phyloP scores from a whole-genome alignment of 176 grass and related monocot species.

The Typha latifolia region DNA sequence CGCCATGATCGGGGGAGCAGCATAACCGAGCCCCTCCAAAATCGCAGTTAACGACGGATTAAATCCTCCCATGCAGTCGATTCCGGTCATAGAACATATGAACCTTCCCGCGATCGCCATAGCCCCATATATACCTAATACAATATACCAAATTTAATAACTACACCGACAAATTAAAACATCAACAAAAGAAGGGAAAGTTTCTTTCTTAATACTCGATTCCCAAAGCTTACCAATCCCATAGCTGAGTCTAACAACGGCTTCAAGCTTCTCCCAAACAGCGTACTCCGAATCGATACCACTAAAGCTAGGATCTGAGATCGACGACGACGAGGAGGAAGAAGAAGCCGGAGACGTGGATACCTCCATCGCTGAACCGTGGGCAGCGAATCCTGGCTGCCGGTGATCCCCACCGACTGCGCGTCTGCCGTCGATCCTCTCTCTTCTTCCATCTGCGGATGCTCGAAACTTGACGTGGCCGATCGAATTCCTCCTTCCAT shows the following conservation, averaged over 20 bases:
- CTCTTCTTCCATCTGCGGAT: slow-evolving; percentile 22
- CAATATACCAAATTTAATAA: not conserved
- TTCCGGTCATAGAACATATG: slow-evolving; percentile 70
- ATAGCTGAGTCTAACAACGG: slow-evolving; percentile 77
- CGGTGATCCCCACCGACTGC: not conserved
- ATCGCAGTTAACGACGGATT: slow-evolving; percentile 66
- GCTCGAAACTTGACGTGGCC: slow-evolving; percentile 19
- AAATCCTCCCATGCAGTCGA: slow-evolving; percentile 65
- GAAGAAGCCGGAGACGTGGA: slow-evolving; percentile 9
- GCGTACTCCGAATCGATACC: slow-evolving; percentile 53
- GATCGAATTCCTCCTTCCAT: slow-evolving; percentile 12
- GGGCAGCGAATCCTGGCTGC: slow-evolving; percentile 11
- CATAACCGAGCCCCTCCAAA: slow-evolving; percentile 78
- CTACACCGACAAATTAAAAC: not conserved
- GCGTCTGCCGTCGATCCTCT: slow-evolving; percentile 3
- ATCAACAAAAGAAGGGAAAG: not conserved
- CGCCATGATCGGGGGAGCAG: slow-evolving; percentile 87
- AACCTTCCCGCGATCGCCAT: slow-evolving; percentile 81
- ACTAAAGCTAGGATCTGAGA: slow-evolving; percentile 21
- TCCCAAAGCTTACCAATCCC: slow-evolving; percentile 48
- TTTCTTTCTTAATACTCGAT: not conserved
- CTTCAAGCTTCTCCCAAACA: slow-evolving; percentile 75
- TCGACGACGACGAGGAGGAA: not conserved
- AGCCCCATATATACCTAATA: slow-evolving; percentile 63
- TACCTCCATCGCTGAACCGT: slow-evolving; percentile 25